Evolutionary conservation across 1,284 basidiomycete genomes (phyloP).

Genomic region (Earliella scabrosa): DNA sequence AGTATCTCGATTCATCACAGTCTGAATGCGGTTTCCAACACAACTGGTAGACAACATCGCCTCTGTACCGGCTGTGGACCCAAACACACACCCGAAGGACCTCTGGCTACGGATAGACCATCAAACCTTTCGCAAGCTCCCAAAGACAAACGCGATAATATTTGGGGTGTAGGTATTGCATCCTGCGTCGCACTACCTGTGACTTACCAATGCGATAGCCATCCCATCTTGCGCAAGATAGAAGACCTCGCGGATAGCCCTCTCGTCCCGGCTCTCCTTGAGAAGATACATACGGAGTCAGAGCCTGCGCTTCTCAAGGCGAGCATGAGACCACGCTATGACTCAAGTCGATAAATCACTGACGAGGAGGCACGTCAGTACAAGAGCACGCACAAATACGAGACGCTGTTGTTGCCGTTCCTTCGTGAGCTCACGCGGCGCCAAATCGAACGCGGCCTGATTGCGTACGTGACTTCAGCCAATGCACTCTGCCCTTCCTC

Average conservation of each 20-base stretch:
- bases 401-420: constrained; percentile 40
- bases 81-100: constrained; percentile 35
- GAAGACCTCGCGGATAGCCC: constrained; percentile 42
- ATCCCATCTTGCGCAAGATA: constrained; percentile 42
- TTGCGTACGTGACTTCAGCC: constrained; percentile 28
- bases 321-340: too few relatives aligned
- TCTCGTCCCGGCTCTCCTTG: constrained; percentile 41
- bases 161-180: constrained; percentile 40
- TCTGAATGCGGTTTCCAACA: too few relatives aligned
- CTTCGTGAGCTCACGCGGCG: constrained; percentile 38
- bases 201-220: constrained; percentile 24
- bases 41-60: constrained; percentile 34
- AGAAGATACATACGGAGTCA: constrained; percentile 40
- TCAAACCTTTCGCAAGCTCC: constrained; percentile 49
- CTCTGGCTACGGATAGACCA: constrained; percentile 41
- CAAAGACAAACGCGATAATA: constrained; percentile 40
- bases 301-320: constrained; percentile 39
- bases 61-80: constrained; percentile 24
- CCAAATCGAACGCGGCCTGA: constrained; percentile 42
- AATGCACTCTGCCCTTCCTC: too few relatives aligned
- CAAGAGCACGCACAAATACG: constrained; percentile 40
- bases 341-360: too few relatives aligned
- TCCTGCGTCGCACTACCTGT: not conserved
- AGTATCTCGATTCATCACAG: too few relatives aligned
- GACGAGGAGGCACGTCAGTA: constrained; percentile 33